Evolutionary conservation across 176 grass and related monocot genomes (phyloP).

Genomic region (Saccharum spontaneum): DNA sequence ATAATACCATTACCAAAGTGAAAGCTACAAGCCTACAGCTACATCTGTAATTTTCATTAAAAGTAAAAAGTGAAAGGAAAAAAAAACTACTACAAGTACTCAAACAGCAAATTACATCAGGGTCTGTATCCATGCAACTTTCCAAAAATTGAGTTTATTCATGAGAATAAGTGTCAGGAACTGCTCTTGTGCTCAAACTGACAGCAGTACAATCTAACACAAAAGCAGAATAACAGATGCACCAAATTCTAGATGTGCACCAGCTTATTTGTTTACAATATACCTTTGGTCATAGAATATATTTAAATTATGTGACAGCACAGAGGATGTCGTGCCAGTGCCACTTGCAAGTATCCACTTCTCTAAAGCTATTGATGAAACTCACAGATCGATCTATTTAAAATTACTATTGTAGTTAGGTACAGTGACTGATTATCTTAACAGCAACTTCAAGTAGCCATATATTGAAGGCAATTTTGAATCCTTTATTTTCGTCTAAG

Average conservation of each 20-base stretch:
- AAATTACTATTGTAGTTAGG: constrained; percentile 2
- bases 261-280: constrained; percentile 2
- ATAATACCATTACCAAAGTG: not conserved
- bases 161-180: not conserved
- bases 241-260: not conserved
- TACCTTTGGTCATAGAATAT: not conserved
- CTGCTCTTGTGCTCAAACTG: not conserved
- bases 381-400: not conserved
- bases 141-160: not conserved
- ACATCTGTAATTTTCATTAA: not conserved
- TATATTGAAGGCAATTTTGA: not conserved
- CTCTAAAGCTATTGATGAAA: not conserved
- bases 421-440: not conserved
- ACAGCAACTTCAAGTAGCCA: not conserved
- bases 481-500: not conserved
- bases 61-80: not conserved
- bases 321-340: not conserved
- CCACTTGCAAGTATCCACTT: not conserved
- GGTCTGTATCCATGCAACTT: not conserved
- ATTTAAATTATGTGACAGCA: not conserved
- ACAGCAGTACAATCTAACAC: not conserved
- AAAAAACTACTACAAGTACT: not conserved
- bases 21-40: not conserved
- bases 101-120: not conserved
- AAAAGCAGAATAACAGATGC: not conserved